Conservation (phyloP, 2,329 filamentous ascomycete genomes). For the Colletotrichum cordylinicola region DNA sequence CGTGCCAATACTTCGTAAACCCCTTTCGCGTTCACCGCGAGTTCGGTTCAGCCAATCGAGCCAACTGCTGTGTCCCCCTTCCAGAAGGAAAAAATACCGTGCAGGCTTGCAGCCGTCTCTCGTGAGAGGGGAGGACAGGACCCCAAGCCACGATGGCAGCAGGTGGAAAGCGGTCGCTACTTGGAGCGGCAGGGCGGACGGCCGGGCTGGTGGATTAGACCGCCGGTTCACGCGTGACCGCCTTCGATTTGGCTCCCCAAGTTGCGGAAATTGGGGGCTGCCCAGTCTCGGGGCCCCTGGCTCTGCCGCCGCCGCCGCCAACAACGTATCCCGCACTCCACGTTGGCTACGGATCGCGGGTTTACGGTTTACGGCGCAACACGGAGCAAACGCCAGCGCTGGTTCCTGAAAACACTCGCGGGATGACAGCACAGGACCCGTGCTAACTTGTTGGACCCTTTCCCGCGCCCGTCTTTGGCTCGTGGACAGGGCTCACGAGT, state of each 20-base stretch:
- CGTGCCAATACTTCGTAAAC: conserved; percentile 1
- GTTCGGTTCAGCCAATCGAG: background rate
- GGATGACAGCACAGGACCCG: background rate
- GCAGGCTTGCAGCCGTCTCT: background rate
- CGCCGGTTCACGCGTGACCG: conserved; percentile 15
- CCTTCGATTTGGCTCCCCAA: background rate
- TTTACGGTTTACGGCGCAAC: background rate
- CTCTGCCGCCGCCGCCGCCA: background rate
- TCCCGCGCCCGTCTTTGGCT: background rate
- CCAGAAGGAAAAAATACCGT: background rate
- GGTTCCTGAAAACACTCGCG: background rate
- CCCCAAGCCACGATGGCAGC: background rate
- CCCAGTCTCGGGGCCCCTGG: background rate
- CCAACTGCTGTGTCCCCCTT: background rate
- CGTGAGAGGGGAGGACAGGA: background rate
- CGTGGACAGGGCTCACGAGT: background rate
- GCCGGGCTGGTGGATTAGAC: conserved; percentile 7
- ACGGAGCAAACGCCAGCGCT: background rate
- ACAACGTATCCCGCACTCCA: background rate
- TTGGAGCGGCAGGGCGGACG: background rate
- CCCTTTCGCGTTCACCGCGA: conserved; percentile 1
- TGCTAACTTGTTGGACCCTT: background rate
- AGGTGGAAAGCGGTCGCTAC: background rate
- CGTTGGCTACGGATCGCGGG: background rate
- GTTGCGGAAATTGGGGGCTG: conserved; percentile 10